These are phyloP conservation scores for Macrophomina pseudophaseolina DNA, from an alignment of 2,329 filamentous ascomycete genomes.

Conservation along the genomic window DNA sequence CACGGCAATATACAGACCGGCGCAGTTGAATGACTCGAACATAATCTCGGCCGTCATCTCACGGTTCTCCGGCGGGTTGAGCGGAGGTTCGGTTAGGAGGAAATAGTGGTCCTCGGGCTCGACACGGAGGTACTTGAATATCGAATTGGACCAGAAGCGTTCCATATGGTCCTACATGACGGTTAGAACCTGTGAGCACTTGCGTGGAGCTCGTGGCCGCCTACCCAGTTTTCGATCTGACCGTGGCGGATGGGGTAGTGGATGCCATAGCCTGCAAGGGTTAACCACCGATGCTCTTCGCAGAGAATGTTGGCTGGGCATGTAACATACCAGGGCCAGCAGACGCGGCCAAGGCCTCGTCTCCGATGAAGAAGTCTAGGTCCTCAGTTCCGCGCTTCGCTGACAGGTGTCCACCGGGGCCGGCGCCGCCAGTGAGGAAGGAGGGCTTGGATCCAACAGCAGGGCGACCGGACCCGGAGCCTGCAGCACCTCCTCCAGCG, in stretches of 20 bases:
- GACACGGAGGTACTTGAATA: conserved; percentile 98
- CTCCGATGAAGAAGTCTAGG: conserved; percentile 97
- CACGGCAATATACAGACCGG: conserved; percentile 97
- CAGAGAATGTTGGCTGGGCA: not conserved
- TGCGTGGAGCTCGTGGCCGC: conserved; percentile 32
- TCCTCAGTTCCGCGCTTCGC: conserved; percentile 96
- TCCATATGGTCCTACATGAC: conserved; percentile 88
- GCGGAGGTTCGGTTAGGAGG: conserved; percentile 94
- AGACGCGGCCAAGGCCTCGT: conserved; percentile 86
- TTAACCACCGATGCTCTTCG: not conserved
- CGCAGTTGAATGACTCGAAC: conserved; percentile 99
- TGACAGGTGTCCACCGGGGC: conserved; percentile 79
- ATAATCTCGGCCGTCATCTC: conserved; percentile 99
- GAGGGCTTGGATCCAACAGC: conserved; percentile 93
- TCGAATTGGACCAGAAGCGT: conserved; percentile 99
- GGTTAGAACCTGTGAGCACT: conserved; percentile 30
- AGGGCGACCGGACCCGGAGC: conserved; percentile 84
- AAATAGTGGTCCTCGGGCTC: conserved; percentile 99
- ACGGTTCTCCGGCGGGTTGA: conserved; percentile 98
- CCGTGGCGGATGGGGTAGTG: conserved; percentile 98
- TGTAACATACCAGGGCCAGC: conserved; percentile 72
- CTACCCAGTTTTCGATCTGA: conserved; percentile 98
- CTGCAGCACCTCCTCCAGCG: conserved; percentile 69
- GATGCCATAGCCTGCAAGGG: conserved; percentile 79
- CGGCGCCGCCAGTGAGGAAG: conserved; percentile 89